These are phyloP conservation scores for Backusella morwellensis DNA, from an alignment of 192 early-diverging fungal genomes.

Conservation along the genomic window DNA sequence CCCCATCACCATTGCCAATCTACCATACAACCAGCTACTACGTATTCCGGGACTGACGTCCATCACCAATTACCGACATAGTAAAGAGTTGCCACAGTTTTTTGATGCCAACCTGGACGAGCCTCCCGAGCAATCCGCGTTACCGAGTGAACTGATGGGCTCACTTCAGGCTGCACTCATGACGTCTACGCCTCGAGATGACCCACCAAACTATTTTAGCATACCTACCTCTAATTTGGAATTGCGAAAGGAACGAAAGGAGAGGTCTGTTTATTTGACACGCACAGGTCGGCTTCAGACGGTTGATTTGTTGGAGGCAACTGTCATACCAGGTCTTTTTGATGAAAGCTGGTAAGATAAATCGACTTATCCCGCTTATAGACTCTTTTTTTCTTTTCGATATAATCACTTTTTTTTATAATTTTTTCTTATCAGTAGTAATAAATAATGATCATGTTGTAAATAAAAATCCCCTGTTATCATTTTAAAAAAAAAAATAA, in stretches of 20 bases:
- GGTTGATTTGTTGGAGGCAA: constrained; percentile 27
- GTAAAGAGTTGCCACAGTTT: constrained; percentile 28
- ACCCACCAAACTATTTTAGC: constrained; percentile 38
- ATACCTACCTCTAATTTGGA: constrained; percentile 22
- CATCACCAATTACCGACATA: constrained; percentile 22
- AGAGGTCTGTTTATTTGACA: constrained; percentile 28
- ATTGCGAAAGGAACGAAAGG: constrained; percentile 31
- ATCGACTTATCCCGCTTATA: background rate
- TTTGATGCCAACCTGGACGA: constrained; percentile 37
- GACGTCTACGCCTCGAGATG: constrained; percentile 6
- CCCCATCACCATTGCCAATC: constrained; percentile 39
- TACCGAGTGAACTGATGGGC: constrained; percentile 15
- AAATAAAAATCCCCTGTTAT: background rate
- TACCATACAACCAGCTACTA: constrained; percentile 34
- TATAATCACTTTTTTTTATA: too few species aligned
- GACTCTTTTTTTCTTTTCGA: background rate
- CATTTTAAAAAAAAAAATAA: too few species aligned
- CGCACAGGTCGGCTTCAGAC: constrained; percentile 9
- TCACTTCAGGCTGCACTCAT: constrained; percentile 14
- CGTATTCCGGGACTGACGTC: constrained; percentile 30
- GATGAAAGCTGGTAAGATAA: constrained; percentile 37
- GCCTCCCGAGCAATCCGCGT: constrained; percentile 21
- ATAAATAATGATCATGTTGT: background rate
- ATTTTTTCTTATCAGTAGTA: background rate
- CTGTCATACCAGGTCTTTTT: constrained; percentile 26